Evolutionary conservation across 148 eudicot species (phyloP).

Genomic region (Bassia scoparia): DNA sequence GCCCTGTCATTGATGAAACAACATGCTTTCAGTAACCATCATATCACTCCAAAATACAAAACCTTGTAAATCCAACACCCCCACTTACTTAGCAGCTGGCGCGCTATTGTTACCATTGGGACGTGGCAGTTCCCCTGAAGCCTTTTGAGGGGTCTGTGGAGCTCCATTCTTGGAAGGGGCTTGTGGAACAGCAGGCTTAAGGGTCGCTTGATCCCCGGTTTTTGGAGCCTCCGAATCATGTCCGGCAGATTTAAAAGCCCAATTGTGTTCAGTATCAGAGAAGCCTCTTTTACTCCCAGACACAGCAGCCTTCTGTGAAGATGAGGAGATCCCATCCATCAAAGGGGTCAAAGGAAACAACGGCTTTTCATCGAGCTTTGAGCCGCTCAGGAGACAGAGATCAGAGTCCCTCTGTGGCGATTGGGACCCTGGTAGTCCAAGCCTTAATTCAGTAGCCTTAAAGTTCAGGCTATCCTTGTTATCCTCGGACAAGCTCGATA

Average conservation of each 20-base stretch:
- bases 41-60: not conserved
- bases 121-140: slow-evolving; percentile 37
- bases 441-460: slow-evolving; percentile 89
- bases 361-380: slow-evolving; percentile 72
- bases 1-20: slow-evolving; percentile 47
- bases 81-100: slow-evolving; percentile 74
- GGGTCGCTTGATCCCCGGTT: slow-evolving; percentile 36
- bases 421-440: slow-evolving; percentile 90
- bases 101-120: slow-evolving; percentile 41
- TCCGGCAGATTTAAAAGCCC: slow-evolving; percentile 44
- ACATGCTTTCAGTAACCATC: slow-evolving; percentile 10
- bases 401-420: slow-evolving; percentile 71
- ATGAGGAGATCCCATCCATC: slow-evolving; percentile 47
- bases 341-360: slow-evolving; percentile 78
- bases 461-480: slow-evolving; percentile 55
- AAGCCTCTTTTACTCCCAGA: slow-evolving; percentile 87
- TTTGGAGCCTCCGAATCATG: slow-evolving; percentile 38
- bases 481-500: slow-evolving; percentile 44
- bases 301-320: slow-evolving; percentile 44
- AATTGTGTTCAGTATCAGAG: slow-evolving; percentile 58
- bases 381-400: slow-evolving; percentile 36
- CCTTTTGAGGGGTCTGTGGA: slow-evolving; percentile 40
- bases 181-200: slow-evolving; percentile 22
- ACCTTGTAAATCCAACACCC: not conserved
- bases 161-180: slow-evolving; percentile 35